Base-by-base conservation (phyloP, 495 filamentous ascomycete species). In the Articulospora tetracladia region DNA sequence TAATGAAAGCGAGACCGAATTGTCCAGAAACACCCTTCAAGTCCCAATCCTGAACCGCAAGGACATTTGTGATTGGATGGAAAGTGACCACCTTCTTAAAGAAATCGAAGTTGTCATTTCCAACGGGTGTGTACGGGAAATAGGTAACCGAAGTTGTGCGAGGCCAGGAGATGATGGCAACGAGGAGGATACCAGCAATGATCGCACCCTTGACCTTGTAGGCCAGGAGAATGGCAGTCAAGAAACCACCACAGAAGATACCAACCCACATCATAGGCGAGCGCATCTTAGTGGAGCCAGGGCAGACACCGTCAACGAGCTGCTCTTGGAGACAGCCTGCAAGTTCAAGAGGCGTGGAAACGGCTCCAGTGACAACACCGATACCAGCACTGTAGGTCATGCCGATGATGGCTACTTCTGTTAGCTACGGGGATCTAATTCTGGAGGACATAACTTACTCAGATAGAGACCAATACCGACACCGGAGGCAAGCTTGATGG, bases 131-230 rank as follows among this genome's bases (percentile, higher is more conserved):
- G 59, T 91, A 78, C 0, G 89, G 89, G 72, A 93, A 93, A 62
- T 87, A 89, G 3, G 89, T 91, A 46, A 93, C 86, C 1, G 79
- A 67, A 2, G 88, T 91, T 2, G 76, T 69, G 19, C 90, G 82
- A 0, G 90, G 90, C 90, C 90, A 93, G 12, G 87, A 91, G 69
- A 92, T 91, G 67, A 92, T 86, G 41, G 86, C 89, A 22, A 93
- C 89, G 25, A 93, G 79, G 26, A 91, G 69, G 57, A 93, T 93
- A 26, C 90, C 89, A 20, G 79, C 77, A 63, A 92, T 91, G 54
- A 92, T 86, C 28, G 90, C 90, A 55, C 89, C 89, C 72, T 92
- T 91, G 65, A 93, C 80, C 17, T 88, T 80, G 69, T 90, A 93
- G 79, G 90, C 83, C 84, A 92, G 86, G 56, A 93, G 72, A 55